Percentiles rank a stretch among this genome's conserved stretches.
Evolutionary conservation across 306 rosid species (phyloP).

Genomic region (Medicago lupulina): DNA sequence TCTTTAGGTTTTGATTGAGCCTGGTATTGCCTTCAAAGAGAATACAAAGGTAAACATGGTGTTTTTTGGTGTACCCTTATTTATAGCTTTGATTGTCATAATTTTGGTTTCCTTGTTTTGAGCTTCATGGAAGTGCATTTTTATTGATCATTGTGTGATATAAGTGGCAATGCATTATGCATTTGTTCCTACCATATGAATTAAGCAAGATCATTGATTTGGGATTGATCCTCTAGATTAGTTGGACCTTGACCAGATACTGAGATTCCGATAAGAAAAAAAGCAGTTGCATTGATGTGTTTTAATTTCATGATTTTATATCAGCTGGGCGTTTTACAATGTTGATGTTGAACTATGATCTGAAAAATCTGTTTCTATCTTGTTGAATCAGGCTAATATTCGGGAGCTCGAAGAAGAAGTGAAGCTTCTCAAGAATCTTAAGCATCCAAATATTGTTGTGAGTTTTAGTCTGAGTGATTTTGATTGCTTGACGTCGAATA

Average conservation of each 20-base stretch:
- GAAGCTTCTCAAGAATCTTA: slow-evolving; percentile 85
- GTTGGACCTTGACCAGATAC: no score
- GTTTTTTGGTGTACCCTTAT: no score
- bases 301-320: not conserved
- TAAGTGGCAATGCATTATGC: slow-evolving; percentile 5
- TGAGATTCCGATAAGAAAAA: not conserved
- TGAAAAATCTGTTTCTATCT: not conserved
- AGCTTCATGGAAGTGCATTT: slow-evolving; percentile 24
- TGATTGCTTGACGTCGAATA: slow-evolving; percentile 14
- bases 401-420: slow-evolving; percentile 93
- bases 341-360: slow-evolving; percentile 36
- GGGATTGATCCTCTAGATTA: no score
- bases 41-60: slow-evolving; percentile 66
- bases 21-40: slow-evolving; percentile 72
- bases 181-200: not conserved
- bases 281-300: slow-evolving; percentile 5
- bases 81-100: no score
- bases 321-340: not conserved
- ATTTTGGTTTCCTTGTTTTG: slow-evolving; percentile 5
- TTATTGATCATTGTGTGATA: not conserved
- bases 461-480: slow-evolving; percentile 47
- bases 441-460: slow-evolving; percentile 92
- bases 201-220: not conserved
- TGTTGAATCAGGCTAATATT: slow-evolving; percentile 70
- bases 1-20: slow-evolving; percentile 76